Base-by-base conservation (phyloP, 2,329 filamentous ascomycete species). In the Colletotrichum orchidophilum region DNA sequence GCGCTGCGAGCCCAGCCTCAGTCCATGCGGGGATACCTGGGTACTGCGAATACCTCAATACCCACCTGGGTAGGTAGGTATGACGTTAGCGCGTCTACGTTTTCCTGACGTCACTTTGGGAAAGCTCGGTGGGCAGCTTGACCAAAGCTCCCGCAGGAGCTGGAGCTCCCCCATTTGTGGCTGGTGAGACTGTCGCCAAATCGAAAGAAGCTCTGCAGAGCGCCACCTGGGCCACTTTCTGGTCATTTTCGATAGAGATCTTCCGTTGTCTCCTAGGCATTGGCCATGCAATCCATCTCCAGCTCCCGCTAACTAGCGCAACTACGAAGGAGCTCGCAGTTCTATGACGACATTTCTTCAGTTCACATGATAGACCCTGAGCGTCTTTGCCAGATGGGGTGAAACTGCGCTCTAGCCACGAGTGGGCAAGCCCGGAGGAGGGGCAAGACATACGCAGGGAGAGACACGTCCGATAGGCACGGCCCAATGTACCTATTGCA, bases 341-440 rank as follows among this genome's bases (percentile, higher is more conserved):
- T 72, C 70, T 70, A 72, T 72, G 70, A 72, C 70, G 70, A 61
- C 70, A 72, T 71, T 70, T 49, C 60, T 70, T 52, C 54, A 61
- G 42, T 71, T 72, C 70, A 70, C 70, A 72, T 72, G 70, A 72
- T 66, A 72, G 70, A 72, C 70, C 70, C 66, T 72, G 60, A 66
- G 64, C 69, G 64, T 59, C 58, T 53, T 63, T 71, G 50, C 68
- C 69, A 39, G 64, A 71, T 69, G 53, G 69, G 65, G 65, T 71
- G 69, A 71, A 71, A 71, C 69, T 71, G 46, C 58, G 59, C 69
- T 63, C 63, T 29, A 71, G 46, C 53, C 58, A 71, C 33, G 55
- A 54, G 57, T 69, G 58, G 64, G 21, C 64, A 71, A 54, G 42
- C 58, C 53, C 31, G 42, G 64, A 35, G 60, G 29, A 63, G 60